Evolutionary conservation across 2,329 filamentous ascomycete species (phyloP).

Genomic region (Microsporum audouinii): DNA sequence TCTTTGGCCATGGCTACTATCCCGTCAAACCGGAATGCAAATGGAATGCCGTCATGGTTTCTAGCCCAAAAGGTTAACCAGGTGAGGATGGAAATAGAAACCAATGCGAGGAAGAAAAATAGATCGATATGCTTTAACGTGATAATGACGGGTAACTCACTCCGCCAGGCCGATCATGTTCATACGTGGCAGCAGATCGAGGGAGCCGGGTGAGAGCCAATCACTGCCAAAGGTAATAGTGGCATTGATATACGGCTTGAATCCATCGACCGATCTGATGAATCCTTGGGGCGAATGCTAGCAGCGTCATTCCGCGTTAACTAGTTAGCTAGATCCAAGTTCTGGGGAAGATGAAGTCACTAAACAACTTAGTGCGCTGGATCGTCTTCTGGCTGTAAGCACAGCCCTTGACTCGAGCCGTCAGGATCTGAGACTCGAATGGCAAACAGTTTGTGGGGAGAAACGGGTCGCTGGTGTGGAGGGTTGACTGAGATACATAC

Average conservation of each 20-base stretch:
- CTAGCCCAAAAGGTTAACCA: background rate
- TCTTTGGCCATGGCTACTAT: background rate
- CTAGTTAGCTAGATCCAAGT: background rate
- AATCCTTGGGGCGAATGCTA: conserved; percentile 1
- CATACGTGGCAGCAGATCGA: background rate
- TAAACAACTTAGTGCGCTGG: background rate
- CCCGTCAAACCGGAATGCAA: conserved; percentile 4
- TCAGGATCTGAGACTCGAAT: background rate
- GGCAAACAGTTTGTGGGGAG: background rate
- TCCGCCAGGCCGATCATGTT: conserved; percentile 5
- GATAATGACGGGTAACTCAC: background rate
- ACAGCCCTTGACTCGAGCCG: background rate
- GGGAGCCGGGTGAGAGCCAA: background rate
- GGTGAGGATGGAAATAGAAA: background rate
- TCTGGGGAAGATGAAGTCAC: background rate
- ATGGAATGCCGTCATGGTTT: conserved; percentile 5
- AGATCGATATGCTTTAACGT: background rate
- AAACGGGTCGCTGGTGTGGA: background rate
- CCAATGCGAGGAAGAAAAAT: background rate
- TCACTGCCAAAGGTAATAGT: conserved; percentile 2
- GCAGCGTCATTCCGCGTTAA: background rate
- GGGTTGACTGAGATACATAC: background rate
- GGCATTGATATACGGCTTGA: conserved; percentile 6
- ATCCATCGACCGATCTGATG: conserved; percentile 4
- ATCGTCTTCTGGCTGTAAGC: background rate